phyloP scores from a whole-genome alignment of 1,284 basidiomycete genomes.

The Microbotryum silenes-acaulis region DNA sequence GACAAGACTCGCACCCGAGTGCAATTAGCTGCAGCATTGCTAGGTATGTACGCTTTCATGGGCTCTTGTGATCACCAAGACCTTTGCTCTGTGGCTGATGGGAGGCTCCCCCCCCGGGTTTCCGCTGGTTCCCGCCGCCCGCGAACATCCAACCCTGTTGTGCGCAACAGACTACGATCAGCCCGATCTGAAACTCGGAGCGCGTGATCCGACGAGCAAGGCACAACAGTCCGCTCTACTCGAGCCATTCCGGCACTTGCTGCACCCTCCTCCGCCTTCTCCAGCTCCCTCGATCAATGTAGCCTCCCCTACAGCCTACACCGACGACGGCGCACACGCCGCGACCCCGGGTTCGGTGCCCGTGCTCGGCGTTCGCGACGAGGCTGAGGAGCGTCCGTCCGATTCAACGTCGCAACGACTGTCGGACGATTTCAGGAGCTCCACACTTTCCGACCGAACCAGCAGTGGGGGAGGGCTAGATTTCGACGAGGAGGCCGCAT shows the following conservation, averaged over 20 bases:
- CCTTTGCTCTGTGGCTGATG: too few relatives aligned
- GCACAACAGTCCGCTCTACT: conserved; percentile 12
- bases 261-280: neutral
- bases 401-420: neutral
- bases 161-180: conserved; percentile 13
- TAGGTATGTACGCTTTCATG: conserved; percentile 4
- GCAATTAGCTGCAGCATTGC: conserved; percentile 14
- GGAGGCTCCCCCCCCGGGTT: too few relatives aligned
- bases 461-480: neutral
- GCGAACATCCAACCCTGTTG: too few relatives aligned
- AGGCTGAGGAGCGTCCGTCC: neutral
- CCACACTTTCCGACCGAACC: neutral
- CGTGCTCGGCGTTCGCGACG: neutral
- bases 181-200: neutral
- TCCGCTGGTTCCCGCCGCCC: too few relatives aligned
- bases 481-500: conserved; percentile 9
- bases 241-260: conserved; percentile 17
- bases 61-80: neutral
- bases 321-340: neutral
- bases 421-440: neutral
- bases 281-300: too few relatives aligned
- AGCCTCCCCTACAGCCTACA: neutral
- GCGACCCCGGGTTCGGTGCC: too few relatives aligned
- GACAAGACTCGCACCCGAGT: neutral
- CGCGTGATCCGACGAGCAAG: neutral